Base-by-base conservation (phyloP, 805 yeast genomes). In the Cyberlindnera saturnus region DNA sequence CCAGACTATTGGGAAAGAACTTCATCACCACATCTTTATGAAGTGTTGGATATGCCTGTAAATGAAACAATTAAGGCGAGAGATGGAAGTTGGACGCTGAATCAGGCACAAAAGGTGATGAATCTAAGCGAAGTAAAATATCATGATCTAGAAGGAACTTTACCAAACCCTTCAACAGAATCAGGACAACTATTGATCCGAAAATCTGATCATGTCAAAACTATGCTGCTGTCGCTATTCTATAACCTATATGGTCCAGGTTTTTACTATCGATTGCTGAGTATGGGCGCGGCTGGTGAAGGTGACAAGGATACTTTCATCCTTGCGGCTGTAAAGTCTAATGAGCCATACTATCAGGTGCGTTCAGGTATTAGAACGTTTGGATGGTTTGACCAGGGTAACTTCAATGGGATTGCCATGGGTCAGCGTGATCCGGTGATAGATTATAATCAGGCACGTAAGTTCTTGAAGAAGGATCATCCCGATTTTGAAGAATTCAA, bases 241-340 rank as follows among this genome's bases (percentile, higher is more conserved):
- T 84, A 84, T 59, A 83, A 84, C 51, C 61, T 79, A 1, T 66
- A 68, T 59, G 90, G 91, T 0, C 88, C 88, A 0, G 61, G 69
- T 9, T 79, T 73, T 63, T 84, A 77, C 58, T 84, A 83, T 53
- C 82, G 81, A 10, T 61, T 84, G 45, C 67, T 84, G 49, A 74
- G 86, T 0, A 90, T 82, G 56, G 87, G 87, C 4, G 69, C 78
- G 20, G 80, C 87, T 1, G 91, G 91, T 19, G 85, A 83, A 65
- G 90, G 91, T 41, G 90, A 84, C 55, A 84, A 84, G 57, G 91
- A 84, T 56, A 82, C 91, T 0, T 82, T 81, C 50, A 73, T 79
- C 34, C 77, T 83, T 9, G 89, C 87, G 1, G 86, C 89, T 3
- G 42, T 52, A 26, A 49, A 43, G 36, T 44, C 47, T 16, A 50